These are phyloP conservation scores for Phytophthora syringae DNA, from an alignment of 352 stramenopile genomes.

Conservation along the genomic window DNA sequence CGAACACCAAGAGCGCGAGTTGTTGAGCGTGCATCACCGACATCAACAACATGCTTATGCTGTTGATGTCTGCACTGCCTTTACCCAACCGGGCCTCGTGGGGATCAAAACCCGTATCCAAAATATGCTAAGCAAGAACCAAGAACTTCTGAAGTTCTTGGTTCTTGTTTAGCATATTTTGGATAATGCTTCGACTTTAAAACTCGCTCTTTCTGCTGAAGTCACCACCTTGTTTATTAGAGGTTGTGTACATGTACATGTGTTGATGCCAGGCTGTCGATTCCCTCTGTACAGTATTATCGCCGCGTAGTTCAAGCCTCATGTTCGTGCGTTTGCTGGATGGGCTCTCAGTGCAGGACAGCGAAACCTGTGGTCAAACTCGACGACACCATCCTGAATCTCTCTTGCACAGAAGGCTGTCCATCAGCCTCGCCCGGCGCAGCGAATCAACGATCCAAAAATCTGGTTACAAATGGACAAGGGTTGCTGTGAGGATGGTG, in stretches of 20 bases:
- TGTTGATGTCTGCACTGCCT: not conserved
- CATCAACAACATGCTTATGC: not conserved
- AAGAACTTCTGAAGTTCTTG: not conserved
- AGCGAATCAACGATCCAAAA: constrained; percentile 17
- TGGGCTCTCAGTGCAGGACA: not conserved
- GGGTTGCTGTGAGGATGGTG: not conserved
- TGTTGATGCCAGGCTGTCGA: not conserved
- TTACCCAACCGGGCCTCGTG: not conserved
- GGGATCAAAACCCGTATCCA: not conserved
- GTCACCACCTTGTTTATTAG: no score
- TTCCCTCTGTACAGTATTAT: not conserved
- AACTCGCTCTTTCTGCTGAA: not conserved
- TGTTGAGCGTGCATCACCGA: not conserved
- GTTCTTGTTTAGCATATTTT: not conserved
- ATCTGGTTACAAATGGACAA: constrained; percentile 15
- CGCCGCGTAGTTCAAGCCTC: not conserved
- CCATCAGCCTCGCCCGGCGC: constrained; percentile 10
- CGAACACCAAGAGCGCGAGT: not conserved
- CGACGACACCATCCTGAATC: constrained; percentile 16
- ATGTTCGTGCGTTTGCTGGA: not conserved
- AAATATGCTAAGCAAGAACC: no score
- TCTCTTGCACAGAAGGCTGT: constrained; percentile 12
- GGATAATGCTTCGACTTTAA: not conserved
- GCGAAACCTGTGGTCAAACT: constrained; percentile 6
- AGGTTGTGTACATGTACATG: no score